Base-by-base conservation (phyloP, 2,329 filamentous ascomycete genomes). In the Ophiostoma triangulosporum region DNA sequence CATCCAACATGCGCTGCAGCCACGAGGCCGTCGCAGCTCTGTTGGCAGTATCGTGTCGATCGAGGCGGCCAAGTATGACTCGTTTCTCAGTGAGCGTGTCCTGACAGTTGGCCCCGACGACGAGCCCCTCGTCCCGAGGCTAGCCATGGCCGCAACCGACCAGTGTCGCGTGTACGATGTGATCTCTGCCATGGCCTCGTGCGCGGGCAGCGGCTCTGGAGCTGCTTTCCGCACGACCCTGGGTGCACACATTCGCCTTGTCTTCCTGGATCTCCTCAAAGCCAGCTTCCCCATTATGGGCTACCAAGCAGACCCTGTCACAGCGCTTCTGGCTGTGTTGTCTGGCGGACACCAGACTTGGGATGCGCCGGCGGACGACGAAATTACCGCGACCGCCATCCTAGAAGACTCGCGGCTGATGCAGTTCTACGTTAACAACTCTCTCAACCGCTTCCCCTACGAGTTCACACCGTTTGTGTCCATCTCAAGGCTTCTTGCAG, bases 381-480 rank as follows among this genome's bases (percentile, higher is more conserved):
- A 66, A 48, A 66, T 70, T 35, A 60, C 71, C 20, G 61, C 67
- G 32, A 61, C 61, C 12, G 59, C 64, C 11, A 66, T 84, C 58
- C 67, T 83, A 24, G 68, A 73, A 17, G 79, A 86, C 58, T 65
- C 72, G 20, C 62, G 72, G 6, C 66, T 88, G 17, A 73, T 84
- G 62, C 73, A 73, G 22, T 71, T 69, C 50, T 80, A 76, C 57
- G 79, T 95, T 31, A 72, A 78, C 50, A 78, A 86, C 63, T 81
- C 90, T 6, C 76, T 84, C 43, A 77, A 79, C 56, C 82, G 91
- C 53, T 96, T 89, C 63, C 91, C 91, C 0, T 91, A 87, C 65
- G 91, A 96, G 67, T 83, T 87, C 48, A 68, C 82, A 3, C 88
- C 90, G 0, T 88, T 95, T 61, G 69, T 94, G 56, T 80, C 77